Evolutionary conservation across 129 eudicot species (phyloP).

Genomic region (Dittrichia graveolens): DNA sequence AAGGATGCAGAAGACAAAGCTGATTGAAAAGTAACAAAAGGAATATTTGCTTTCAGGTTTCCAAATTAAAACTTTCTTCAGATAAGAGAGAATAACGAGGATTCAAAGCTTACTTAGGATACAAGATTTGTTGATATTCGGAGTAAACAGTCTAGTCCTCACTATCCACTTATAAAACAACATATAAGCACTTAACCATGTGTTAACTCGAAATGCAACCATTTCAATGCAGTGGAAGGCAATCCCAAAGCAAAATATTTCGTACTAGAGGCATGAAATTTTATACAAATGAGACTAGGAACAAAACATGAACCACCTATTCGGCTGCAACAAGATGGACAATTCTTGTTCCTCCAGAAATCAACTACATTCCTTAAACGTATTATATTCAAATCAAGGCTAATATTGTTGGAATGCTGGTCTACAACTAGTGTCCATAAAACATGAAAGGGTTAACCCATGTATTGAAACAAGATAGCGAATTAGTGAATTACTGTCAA

Average conservation of each 20-base stretch:
- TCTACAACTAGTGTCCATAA: background rate
- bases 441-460: background rate
- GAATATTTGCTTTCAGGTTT: too few relatives aligned
- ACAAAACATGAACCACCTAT: background rate
- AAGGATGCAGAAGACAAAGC: too few relatives aligned
- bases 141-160: background rate
- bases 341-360: background rate
- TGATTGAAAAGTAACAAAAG: too few relatives aligned
- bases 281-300: background rate
- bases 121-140: background rate
- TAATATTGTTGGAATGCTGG: background rate
- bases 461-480: background rate
- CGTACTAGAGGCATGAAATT: background rate
- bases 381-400: background rate
- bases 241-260: background rate
- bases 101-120: background rate
- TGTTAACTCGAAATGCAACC: background rate
- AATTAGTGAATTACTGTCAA: too few relatives aligned
- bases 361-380: background rate
- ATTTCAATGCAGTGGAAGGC: background rate
- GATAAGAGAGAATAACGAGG: too few relatives aligned
- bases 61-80: too few relatives aligned
- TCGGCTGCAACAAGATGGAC: background rate
- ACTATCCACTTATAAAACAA: slow-evolving; percentile 10
- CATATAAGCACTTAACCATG: background rate